A percentile compares a stretch with the other conserved stretches of the same genome.
These are phyloP conservation scores for Westerdykella aurantiaca DNA, from an alignment of 2,329 filamentous ascomycete genomes.

Conservation along the genomic window DNA sequence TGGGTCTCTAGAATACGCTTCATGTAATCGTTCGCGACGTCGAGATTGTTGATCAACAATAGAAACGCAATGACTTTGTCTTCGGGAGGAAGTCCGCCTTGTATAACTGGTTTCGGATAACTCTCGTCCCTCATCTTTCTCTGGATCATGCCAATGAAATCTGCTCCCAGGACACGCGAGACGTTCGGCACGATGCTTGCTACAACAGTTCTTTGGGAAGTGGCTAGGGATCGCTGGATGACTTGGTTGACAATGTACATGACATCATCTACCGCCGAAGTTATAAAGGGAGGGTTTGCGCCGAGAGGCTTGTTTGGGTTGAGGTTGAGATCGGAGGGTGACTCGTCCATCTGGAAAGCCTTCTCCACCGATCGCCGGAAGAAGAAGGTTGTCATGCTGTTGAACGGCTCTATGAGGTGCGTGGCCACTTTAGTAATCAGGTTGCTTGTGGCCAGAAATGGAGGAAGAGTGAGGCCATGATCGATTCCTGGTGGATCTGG, in stretches of 20 bases:
- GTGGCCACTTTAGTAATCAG: constrained; percentile 71
- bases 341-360: constrained; percentile 92
- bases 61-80: constrained; percentile 84
- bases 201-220: constrained; percentile 73
- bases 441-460: constrained; percentile 71
- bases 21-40: constrained; percentile 87
- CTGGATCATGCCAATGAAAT: constrained; percentile 96
- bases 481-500: constrained; percentile 51
- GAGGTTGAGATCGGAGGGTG: constrained; percentile 71
- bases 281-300: constrained; percentile 81
- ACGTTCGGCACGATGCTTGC: constrained; percentile 73
- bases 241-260: constrained; percentile 99
- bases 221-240: constrained; percentile 77
- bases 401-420: constrained; percentile 75
- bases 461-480: constrained; percentile 58
- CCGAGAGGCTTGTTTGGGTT: constrained; percentile 66
- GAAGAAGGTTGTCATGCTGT: constrained; percentile 91
- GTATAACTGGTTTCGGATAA: constrained; percentile 73
- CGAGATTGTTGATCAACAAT: constrained; percentile 90
- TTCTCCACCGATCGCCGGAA: constrained; percentile 95
- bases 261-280: constrained; percentile 92
- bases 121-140: constrained; percentile 96
- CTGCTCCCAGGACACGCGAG: constrained; percentile 71
- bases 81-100: constrained; percentile 80
- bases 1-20: constrained; percentile 73